Conservation (phyloP, 441 rosid species). For the Lagerstroemia fauriei region DNA sequence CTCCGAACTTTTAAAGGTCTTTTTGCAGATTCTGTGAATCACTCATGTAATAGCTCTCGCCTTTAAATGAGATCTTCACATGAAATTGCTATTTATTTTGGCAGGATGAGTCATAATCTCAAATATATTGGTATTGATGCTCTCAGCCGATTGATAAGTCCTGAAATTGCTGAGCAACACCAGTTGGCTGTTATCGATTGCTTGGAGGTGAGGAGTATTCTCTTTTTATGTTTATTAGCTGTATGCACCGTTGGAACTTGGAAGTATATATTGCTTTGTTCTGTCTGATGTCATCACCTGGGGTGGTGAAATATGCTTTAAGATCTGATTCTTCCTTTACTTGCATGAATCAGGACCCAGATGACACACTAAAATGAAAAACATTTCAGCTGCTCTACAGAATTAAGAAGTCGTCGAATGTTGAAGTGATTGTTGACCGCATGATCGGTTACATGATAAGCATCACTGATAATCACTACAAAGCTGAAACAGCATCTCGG, state of each 20-base stretch:
- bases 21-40: too few species aligned
- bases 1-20: conserved; percentile 92
- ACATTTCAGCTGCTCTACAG: conserved; percentile 83
- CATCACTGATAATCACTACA: conserved; percentile 86
- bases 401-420: neutral
- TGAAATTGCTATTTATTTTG: too few species aligned
- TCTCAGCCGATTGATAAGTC: conserved; percentile 77
- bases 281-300: too few species aligned
- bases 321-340: conserved; percentile 8
- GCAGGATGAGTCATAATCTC: conserved; percentile 95
- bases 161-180: conserved; percentile 93
- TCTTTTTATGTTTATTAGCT: too few species aligned
- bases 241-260: too few species aligned
- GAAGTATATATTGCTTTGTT: too few species aligned
- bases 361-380: conserved; percentile 91
- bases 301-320: too few species aligned
- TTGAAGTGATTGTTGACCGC: conserved; percentile 87
- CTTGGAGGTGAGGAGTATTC: conserved; percentile 87
- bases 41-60: too few species aligned
- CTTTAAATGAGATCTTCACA: too few species aligned
- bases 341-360: conserved; percentile 78
- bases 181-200: conserved; percentile 97
- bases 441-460: conserved; percentile 97
- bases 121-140: conserved; percentile 97
- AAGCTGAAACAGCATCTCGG: conserved; percentile 91